These are phyloP conservation scores for Candida mesenterica DNA, from an alignment of 1,139 yeast species.

Conservation along the genomic window DNA sequence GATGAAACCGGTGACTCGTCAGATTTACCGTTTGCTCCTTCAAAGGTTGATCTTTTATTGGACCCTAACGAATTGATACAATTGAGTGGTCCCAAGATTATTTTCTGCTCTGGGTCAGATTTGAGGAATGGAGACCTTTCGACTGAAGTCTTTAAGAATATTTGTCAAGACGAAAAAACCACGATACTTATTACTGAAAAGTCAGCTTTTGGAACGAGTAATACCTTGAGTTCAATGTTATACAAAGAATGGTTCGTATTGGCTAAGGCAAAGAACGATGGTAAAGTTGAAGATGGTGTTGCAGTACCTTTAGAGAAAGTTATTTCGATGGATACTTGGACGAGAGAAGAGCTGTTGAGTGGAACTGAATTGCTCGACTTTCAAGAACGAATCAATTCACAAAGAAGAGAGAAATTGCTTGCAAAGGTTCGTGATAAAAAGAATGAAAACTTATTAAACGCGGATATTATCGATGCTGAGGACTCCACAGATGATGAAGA, in stretches of 20 bases:
- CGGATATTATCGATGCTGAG: conserved; percentile 36
- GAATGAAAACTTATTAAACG: conserved; percentile 52
- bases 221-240: conserved; percentile 33
- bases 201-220: conserved; percentile 28
- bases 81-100: conserved; percentile 72
- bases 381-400: conserved; percentile 41
- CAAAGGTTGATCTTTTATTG: conserved; percentile 55
- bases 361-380: conserved; percentile 53
- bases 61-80: conserved; percentile 57
- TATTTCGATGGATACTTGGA: conserved; percentile 30
- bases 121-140: conserved; percentile 65
- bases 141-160: conserved; percentile 51
- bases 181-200: conserved; percentile 76
- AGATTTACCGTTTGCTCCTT: conserved; percentile 72
- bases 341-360: conserved; percentile 48
- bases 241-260: conserved; percentile 57
- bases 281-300: conserved; percentile 52
- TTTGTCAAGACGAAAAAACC: conserved; percentile 64
- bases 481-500: conserved; percentile 41
- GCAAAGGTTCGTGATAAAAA: conserved; percentile 57
- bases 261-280: conserved; percentile 36
- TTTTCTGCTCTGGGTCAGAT: conserved; percentile 76
- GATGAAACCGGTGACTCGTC: conserved; percentile 25
- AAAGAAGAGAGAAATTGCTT: conserved; percentile 45
- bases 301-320: conserved; percentile 53